Evolutionary conservation across 495 filamentous ascomycete genomes (phyloP).

Genomic region (Neurospora discreta): DNA sequence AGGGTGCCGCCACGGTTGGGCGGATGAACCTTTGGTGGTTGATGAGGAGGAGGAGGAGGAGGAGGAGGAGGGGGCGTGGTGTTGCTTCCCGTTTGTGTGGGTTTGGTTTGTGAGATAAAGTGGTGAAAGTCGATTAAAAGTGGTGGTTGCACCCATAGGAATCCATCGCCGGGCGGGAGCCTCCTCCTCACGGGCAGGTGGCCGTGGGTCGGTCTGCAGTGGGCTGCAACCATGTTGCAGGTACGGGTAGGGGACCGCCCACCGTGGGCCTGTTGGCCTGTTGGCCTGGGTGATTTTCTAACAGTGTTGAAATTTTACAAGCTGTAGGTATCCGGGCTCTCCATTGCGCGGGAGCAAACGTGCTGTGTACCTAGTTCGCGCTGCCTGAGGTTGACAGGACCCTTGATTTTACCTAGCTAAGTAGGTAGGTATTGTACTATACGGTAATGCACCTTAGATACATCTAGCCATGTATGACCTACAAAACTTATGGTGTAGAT

Average conservation of each 20-base stretch:
- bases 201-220: not conserved
- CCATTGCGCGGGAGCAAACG: not conserved
- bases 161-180: not conserved
- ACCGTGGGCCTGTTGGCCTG: not conserved
- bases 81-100: slow-evolving; percentile 2
- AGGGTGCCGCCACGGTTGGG: slow-evolving; percentile 1
- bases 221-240: not conserved
- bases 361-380: not conserved
- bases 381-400: not conserved
- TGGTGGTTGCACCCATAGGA: not conserved
- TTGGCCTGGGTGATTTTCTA: not conserved
- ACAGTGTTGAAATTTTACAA: too few relatives aligned
- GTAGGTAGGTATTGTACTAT: not conserved
- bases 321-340: too few relatives aligned
- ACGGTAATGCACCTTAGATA: not conserved
- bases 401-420: not conserved
- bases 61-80: not conserved
- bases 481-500: not conserved
- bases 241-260: not conserved
- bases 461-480: not conserved
- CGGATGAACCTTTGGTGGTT: slow-evolving; percentile 2
- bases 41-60: not conserved
- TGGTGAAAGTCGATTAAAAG: not conserved
- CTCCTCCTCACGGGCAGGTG: not conserved
- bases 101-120: not conserved